These are phyloP conservation scores for Ophiognomonia clavigignenti-juglandacearum DNA, from an alignment of 2,329 filamentous ascomycete species.

Conservation along the genomic window DNA sequence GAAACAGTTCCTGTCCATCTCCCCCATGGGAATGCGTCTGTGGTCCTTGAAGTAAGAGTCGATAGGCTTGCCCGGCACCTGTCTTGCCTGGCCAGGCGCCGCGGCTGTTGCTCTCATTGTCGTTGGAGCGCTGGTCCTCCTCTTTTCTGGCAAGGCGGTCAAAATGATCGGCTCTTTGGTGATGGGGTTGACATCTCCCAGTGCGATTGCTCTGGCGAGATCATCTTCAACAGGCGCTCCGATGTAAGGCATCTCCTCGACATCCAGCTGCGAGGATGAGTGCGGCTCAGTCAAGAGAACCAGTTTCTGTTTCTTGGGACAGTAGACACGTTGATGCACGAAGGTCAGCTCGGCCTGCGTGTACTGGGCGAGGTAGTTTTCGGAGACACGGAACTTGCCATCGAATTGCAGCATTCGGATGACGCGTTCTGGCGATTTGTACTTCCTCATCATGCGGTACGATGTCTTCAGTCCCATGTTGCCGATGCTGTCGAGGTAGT, in stretches of 20 bases:
- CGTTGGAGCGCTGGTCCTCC: conserved; percentile 30
- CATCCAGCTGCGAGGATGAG: conserved; percentile 46
- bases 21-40: conserved; percentile 51
- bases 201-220: conserved; percentile 69
- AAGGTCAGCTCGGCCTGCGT: conserved; percentile 88
- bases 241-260: conserved; percentile 74
- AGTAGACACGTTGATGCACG: conserved; percentile 91
- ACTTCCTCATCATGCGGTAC: conserved; percentile 81
- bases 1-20: conserved; percentile 60
- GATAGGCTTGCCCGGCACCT: conserved; percentile 42
- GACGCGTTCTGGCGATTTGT: conserved; percentile 80
- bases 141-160: conserved; percentile 34
- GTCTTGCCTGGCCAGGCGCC: conserved; percentile 22
- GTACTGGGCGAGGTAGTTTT: conserved; percentile 77
- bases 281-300: conserved; percentile 70
- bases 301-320: conserved; percentile 64
- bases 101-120: conserved; percentile 20
- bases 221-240: conserved; percentile 66
- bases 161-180: conserved; percentile 66
- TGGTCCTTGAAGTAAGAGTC: conserved; percentile 48
- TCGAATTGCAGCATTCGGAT: conserved; percentile 84
- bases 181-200: conserved; percentile 81
- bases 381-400: conserved; percentile 74
- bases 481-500: conserved; percentile 83
- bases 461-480: conserved; percentile 91